Base-by-base conservation (phyloP, 2,329 filamentous ascomycete species). In the Stemphylium vesicarium region DNA sequence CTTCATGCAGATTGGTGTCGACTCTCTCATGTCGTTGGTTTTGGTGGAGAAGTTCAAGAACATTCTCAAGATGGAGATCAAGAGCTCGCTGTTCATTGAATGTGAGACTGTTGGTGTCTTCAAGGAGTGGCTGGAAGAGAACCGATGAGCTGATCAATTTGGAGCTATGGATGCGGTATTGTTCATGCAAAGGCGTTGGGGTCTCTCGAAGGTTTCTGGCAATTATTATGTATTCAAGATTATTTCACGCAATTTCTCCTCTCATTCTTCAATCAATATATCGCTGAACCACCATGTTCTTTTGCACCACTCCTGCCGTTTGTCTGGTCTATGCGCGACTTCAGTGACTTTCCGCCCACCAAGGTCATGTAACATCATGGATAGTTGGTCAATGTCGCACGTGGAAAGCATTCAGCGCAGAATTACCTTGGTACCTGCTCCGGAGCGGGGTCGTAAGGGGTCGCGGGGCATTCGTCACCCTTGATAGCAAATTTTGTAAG, bases 121-220 rank as follows among this genome's bases (percentile, higher is more conserved):
- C 40, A 43, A 43, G 40, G 40, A 43, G n/a, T 43, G 40, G 40
- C 24, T 43, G 40, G 40, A 43, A 33, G 40, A 43, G 26, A 43
- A 43, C 32, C 40, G 40, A 43, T 43, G 40, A 43, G 11, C 15
- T 20, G 26, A 33, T 43, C 6, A 32, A 18, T 11, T 20, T 24
- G 16, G 36, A 18, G 12, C 6, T 18, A 38, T 18, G n/a, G 36
- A 38, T 38, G 36, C 16, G 13, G 15, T 18, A 18, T 38, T 9
- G n/a, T 18, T 38, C 12, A 10, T 38, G 36, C 16, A 38, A 38
- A 38, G 36, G 36, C 16, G 15, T 38, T 38, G n/a, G 36, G 16
- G 16, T 38, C 20, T 38, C 16, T 16, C 12, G 16, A 38, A 15
- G 36, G n/a, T 16, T 38, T 38, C n/a, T 38, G 7, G 36, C n/a